These are phyloP conservation scores for Somion occarium DNA, from an alignment of 1,284 basidiomycete species.

Conservation along the genomic window DNA sequence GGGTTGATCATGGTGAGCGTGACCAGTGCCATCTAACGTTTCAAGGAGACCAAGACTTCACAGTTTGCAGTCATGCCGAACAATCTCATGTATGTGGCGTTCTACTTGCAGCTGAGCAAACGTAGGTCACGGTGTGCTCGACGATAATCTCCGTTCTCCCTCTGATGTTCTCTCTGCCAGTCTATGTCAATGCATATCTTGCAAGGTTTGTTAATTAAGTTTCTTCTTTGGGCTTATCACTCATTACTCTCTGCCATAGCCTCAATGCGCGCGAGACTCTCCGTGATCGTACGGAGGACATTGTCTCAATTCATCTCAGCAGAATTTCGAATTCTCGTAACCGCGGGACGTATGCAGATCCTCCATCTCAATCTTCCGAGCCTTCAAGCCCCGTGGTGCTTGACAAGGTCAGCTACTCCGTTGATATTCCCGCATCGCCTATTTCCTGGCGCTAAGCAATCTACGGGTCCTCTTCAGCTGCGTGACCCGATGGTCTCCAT, in stretches of 20 bases:
- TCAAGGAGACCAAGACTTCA: not conserved
- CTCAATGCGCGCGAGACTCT: slow-evolving; percentile 41
- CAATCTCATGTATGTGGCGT: slow-evolving; percentile 47
- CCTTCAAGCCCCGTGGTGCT: not conserved
- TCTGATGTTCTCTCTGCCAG: slow-evolving; percentile 20
- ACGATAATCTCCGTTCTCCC: not conserved
- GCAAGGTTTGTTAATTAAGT: slow-evolving; percentile 27
- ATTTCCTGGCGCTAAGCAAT: not conserved
- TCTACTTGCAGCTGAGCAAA: slow-evolving; percentile 49
- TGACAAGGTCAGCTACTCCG: not conserved
- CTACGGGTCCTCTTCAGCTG: not conserved
- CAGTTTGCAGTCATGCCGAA: slow-evolving; percentile 42
- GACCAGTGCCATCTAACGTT: not conserved
- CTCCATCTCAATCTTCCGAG: not conserved
- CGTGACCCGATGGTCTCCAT: not conserved
- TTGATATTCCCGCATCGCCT: not conserved
- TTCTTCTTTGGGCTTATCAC: not conserved
- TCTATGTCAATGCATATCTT: slow-evolving; percentile 50
- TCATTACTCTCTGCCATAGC: slow-evolving; percentile 10
- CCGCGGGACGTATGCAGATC: slow-evolving; percentile 1
- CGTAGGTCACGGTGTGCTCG: slow-evolving; percentile 29
- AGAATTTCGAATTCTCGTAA: slow-evolving; percentile 5
- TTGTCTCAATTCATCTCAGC: slow-evolving; percentile 39
- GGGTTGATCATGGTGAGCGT: slow-evolving; percentile 37
- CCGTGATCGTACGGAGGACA: slow-evolving; percentile 30